These are phyloP conservation scores for Trypanosoma vivax DNA, from an alignment of 208 protist species.

Conservation along the genomic window DNA sequence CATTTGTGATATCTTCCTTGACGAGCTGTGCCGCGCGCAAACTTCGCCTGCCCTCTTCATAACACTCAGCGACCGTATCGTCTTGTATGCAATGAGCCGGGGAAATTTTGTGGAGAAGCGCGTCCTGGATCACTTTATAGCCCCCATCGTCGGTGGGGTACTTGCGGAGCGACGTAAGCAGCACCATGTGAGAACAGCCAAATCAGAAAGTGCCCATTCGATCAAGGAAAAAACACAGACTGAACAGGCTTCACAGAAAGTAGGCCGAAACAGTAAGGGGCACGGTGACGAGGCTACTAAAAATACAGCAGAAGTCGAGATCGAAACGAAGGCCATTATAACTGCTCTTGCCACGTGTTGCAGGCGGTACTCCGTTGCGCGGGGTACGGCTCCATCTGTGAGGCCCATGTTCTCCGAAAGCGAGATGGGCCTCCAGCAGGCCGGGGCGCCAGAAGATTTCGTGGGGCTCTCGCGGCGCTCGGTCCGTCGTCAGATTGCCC, in stretches of 20 bases:
- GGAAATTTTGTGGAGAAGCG: conserved; percentile 85
- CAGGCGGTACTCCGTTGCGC: conserved; percentile 50
- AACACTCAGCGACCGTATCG: conserved; percentile 46
- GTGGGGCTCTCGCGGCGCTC: conserved; percentile 32
- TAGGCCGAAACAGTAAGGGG: conserved; percentile 4
- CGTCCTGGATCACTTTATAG: conserved; percentile 81
- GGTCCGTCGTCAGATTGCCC: conserved; percentile 57
- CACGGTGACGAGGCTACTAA: conserved; percentile 1
- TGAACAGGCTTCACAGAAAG: neutral
- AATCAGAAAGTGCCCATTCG: no score
- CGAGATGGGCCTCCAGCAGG: conserved; percentile 70
- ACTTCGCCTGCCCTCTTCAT: conserved; percentile 52
- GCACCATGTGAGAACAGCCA: no score
- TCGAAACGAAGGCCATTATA: conserved; percentile 38
- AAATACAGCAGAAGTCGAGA: conserved; percentile 21
- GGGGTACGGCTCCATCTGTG: conserved; percentile 45
- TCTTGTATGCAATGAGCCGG: conserved; percentile 77
- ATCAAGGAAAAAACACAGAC: no score
- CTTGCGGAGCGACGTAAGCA: conserved; percentile 20
- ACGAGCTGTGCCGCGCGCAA: conserved; percentile 51
- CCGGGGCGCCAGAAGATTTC: conserved; percentile 39
- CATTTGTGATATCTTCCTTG: conserved; percentile 74
- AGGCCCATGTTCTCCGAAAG: conserved; percentile 80
- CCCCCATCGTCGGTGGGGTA: conserved; percentile 60
- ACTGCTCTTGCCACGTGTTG: conserved; percentile 46